Percentiles rank a stretch among this genome's conserved stretches.
Conservation (phyloP, 106 monocot genomes). For the Dendrobium huoshanense region DNA sequence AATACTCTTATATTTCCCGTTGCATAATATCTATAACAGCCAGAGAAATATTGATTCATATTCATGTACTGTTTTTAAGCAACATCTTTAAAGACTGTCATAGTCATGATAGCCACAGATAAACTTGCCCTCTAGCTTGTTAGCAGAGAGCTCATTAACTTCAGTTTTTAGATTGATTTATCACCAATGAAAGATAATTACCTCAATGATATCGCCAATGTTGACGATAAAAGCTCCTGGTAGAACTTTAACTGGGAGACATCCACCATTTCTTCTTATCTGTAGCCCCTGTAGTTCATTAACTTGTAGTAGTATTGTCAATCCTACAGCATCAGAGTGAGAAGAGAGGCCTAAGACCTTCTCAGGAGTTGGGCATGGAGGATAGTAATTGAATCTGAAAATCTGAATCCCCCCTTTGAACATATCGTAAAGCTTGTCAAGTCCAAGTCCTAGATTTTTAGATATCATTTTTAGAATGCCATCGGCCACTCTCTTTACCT, state of each 20-base stretch:
- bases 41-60: neutral
- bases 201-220: conserved; percentile 28
- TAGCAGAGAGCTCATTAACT: too few species aligned
- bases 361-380: conserved; percentile 11
- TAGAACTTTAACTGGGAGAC: conserved; percentile 12
- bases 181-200: neutral
- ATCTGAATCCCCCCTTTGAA: conserved; percentile 13
- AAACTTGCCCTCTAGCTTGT: too few species aligned
- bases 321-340: conserved; percentile 20
- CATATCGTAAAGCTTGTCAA: neutral
- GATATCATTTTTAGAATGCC: conserved; percentile 10
- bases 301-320: conserved; percentile 24
- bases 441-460: conserved; percentile 13
- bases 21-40: conserved; percentile 34
- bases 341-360: conserved; percentile 22
- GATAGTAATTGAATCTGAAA: conserved; percentile 18
- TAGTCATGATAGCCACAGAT: too few species aligned
- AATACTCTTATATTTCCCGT: conserved; percentile 47
- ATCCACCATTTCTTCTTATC: conserved; percentile 12
- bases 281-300: conserved; percentile 17
- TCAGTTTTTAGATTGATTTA: neutral
- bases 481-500: conserved; percentile 14
- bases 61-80: neutral
- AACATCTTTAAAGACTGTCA: too few species aligned
- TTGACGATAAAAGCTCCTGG: conserved; percentile 18